phyloP scores from a whole-genome alignment of 805 yeast genomes.

The Sugiyamaella marilandica region DNA sequence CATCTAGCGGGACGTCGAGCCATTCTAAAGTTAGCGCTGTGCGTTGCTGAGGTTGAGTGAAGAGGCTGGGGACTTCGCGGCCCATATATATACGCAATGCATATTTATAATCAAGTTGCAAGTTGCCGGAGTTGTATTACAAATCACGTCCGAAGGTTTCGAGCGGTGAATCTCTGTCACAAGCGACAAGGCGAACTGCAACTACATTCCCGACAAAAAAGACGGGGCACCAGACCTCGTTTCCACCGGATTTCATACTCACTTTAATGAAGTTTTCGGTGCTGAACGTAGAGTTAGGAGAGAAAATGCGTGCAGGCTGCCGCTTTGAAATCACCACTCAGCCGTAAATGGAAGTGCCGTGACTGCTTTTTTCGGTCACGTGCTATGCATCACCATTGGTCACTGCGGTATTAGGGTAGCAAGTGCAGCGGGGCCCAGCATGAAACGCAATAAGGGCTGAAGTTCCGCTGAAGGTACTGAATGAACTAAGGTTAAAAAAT shows the following conservation, averaged over 20 bases:
- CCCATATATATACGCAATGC: too few relatives aligned
- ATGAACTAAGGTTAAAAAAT: too few relatives aligned
- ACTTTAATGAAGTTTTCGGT: conserved; percentile 1
- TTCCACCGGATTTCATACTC: neutral
- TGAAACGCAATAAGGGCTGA: too few relatives aligned
- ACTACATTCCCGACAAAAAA: neutral
- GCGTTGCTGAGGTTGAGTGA: too few relatives aligned
- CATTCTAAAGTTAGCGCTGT: conserved; percentile 56
- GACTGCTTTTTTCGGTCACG: neutral
- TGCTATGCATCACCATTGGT: neutral
- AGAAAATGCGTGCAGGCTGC: neutral
- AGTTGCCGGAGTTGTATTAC: neutral
- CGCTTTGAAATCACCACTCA: neutral
- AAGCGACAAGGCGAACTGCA: too few relatives aligned
- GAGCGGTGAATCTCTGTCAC: neutral
- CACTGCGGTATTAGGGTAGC: neutral
- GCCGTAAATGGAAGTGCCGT: neutral
- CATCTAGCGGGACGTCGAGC: conserved; percentile 99
- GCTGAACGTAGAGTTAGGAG: conserved; percentile 1
- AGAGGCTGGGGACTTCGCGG: too few relatives aligned
- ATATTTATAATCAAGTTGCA: neutral
- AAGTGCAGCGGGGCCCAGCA: too few relatives aligned
- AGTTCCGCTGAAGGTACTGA: too few relatives aligned
- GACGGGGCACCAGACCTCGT: neutral
- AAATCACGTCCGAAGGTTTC: neutral